Evolutionary conservation across 2,329 filamentous ascomycete genomes (phyloP).

Genomic region (Colletotrichum sp.): DNA sequence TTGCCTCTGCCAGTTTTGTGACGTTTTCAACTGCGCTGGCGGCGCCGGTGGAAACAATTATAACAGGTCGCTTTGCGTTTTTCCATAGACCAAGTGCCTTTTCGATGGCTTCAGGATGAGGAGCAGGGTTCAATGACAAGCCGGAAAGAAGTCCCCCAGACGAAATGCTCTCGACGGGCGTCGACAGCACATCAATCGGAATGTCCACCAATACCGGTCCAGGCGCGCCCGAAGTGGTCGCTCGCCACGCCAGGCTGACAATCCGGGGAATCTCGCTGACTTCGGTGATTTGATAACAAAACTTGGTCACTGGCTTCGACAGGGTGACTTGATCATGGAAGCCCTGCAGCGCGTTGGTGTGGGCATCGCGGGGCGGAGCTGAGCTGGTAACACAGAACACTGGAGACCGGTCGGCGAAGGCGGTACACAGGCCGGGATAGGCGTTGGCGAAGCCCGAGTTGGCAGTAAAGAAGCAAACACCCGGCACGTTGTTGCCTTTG

Average conservation of each 20-base stretch:
- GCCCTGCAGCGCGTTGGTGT: slow-evolving; percentile 5
- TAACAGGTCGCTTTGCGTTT: not conserved
- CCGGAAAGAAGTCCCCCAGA: not conserved
- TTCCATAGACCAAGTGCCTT: not conserved
- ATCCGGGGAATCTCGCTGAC: not conserved
- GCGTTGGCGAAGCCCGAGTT: slow-evolving; percentile 9
- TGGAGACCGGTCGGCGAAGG: slow-evolving; percentile 1
- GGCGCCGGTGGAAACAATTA: slow-evolving; percentile 2
- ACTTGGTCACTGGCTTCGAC: slow-evolving; percentile 1
- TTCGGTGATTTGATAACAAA: not conserved
- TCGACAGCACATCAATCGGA: slow-evolving; percentile 1
- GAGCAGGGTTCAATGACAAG: not conserved
- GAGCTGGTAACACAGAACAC: slow-evolving; percentile 9
- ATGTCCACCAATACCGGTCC: slow-evolving; percentile 6
- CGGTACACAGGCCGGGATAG: not conserved
- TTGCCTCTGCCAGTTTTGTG: not conserved
- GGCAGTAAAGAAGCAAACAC: slow-evolving; percentile 3
- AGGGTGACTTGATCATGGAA: slow-evolving; percentile 8
- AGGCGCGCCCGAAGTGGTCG: not conserved
- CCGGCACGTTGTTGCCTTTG: not conserved
- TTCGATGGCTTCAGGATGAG: not conserved
- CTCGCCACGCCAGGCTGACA: slow-evolving; percentile 1
- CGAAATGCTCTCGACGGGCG: not conserved
- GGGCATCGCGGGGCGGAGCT: not conserved
- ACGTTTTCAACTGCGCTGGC: not conserved